Evolutionary conservation across 306 rosid genomes (phyloP).

Genomic region (Cucumis hystrix): DNA sequence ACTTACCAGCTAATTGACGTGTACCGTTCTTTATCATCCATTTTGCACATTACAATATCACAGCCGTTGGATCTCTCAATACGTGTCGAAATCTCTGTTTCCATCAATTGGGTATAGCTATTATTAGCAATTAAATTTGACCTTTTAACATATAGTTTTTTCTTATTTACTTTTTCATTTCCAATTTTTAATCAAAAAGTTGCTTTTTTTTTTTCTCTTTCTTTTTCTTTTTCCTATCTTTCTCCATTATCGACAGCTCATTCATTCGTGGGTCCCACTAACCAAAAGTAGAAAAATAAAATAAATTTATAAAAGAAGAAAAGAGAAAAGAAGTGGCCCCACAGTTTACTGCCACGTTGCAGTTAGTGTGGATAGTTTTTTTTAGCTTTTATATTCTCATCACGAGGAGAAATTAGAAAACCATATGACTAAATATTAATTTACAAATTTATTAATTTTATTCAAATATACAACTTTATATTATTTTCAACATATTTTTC

Average conservation of each 20-base stretch:
- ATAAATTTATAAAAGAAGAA: background rate
- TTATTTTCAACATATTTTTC: too few species aligned
- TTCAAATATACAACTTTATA: too few species aligned
- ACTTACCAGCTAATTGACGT: background rate
- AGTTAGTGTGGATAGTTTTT: background rate
- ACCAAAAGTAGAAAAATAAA: background rate
- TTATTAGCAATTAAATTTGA: constrained; percentile 1
- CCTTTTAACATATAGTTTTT: background rate
- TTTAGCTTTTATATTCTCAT: too few species aligned
- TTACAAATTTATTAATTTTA: too few species aligned
- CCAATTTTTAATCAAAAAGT: background rate
- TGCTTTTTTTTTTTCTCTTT: background rate
- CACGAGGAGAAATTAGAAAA: too few species aligned
- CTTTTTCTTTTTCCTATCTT: background rate
- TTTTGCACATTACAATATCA: fast-evolving
- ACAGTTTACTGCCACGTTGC: background rate
- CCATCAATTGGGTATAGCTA: background rate
- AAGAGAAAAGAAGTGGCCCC: background rate
- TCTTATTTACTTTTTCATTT: background rate
- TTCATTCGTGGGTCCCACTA: background rate
- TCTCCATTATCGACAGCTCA: background rate
- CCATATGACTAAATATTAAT: too few species aligned
- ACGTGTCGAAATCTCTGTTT: background rate
- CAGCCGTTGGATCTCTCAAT: background rate
- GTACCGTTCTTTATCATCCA: background rate